A percentile compares a stretch with the other conserved stretches of the same genome.
phyloP scores from a whole-genome alignment of 2,329 filamentous ascomycete genomes.

The Xylariaceae sp. region DNA sequence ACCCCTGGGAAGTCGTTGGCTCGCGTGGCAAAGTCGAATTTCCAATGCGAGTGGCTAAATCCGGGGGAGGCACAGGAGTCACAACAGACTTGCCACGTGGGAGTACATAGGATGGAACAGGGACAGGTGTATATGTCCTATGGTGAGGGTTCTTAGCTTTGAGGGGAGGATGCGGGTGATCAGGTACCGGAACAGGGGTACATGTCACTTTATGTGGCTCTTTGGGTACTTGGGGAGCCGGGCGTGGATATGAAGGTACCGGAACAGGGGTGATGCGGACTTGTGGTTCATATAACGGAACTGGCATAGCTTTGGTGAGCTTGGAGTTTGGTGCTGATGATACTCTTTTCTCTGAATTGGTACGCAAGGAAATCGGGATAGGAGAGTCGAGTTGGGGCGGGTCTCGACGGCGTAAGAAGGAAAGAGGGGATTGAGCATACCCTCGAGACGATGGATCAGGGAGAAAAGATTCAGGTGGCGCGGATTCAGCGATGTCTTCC shows the following conservation, averaged over 20 bases:
- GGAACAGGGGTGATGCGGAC: constrained; percentile 11
- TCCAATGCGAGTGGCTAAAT: too few species aligned
- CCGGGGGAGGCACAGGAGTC: background rate
- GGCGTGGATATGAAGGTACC: constrained; percentile 2
- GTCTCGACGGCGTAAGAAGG: constrained; percentile 5
- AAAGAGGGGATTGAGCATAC: constrained; percentile 12
- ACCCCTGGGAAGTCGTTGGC: too few species aligned
- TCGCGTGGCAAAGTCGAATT: too few species aligned
- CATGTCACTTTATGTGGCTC: background rate
- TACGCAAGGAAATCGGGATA: constrained; percentile 14
- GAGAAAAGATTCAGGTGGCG: constrained; percentile 7
- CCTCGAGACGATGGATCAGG: constrained; percentile 10
- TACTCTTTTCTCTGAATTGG: constrained; percentile 7
- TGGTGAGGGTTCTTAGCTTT: background rate
- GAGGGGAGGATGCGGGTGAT: background rate
- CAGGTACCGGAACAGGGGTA: constrained; percentile 4
- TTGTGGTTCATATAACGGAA: constrained; percentile 3
- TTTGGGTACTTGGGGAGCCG: background rate
- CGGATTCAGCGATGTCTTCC: background rate
- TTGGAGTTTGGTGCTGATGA: constrained; percentile 4
- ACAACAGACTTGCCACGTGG: background rate
- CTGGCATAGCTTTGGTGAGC: constrained; percentile 17
- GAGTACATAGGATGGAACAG: constrained; percentile 1
- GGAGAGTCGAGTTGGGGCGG: constrained; percentile 1
- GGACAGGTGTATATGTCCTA: constrained; percentile 4